These are phyloP conservation scores for Cyamopsis tetragonoloba DNA, from an alignment of 306 rosid genomes.

Conservation along the genomic window DNA sequence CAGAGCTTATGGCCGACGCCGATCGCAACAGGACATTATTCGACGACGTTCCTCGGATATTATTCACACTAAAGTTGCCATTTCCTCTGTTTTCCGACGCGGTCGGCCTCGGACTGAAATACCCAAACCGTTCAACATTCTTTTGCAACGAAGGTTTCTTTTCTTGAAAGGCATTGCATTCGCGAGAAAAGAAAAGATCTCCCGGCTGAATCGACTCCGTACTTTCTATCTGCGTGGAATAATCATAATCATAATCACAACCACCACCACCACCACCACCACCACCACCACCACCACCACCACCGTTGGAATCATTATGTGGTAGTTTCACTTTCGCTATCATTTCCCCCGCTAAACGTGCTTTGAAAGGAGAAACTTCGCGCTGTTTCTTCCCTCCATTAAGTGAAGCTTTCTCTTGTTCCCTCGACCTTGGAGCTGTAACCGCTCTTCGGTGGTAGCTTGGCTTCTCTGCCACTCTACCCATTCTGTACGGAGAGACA, in stretches of 20 bases:
- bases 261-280: too few species aligned
- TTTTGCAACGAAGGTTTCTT: slow-evolving; percentile 28
- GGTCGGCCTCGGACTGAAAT: slow-evolving; percentile 35
- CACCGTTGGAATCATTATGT: too few species aligned
- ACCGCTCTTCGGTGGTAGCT: slow-evolving; percentile 45
- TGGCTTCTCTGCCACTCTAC: slow-evolving; percentile 39
- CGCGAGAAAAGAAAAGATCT: slow-evolving; percentile 80
- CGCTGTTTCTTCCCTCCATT: slow-evolving; percentile 34
- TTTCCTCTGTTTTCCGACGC: slow-evolving; percentile 30
- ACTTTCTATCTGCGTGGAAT: slow-evolving; percentile 34
- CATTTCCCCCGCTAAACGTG: slow-evolving; percentile 51
- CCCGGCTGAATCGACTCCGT: slow-evolving; percentile 63
- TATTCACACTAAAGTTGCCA: slow-evolving; percentile 19
- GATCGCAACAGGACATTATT: slow-evolving; percentile 38
- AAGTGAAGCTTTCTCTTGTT: slow-evolving; percentile 23
- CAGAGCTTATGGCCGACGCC: slow-evolving; percentile 27
- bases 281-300: too few species aligned
- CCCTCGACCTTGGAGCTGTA: slow-evolving; percentile 70
- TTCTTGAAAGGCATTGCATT: slow-evolving; percentile 37
- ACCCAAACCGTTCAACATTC: slow-evolving; percentile 20
- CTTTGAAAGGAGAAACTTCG: slow-evolving; percentile 31
- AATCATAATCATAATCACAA: too few species aligned
- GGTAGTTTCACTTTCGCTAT: slow-evolving; percentile 50
- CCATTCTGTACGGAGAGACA: slow-evolving; percentile 35
- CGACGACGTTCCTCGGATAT: slow-evolving; percentile 28